These are phyloP conservation scores for Chytriomyces sp. DNA, from an alignment of 192 early-diverging fungal genomes.

Conservation along the genomic window DNA sequence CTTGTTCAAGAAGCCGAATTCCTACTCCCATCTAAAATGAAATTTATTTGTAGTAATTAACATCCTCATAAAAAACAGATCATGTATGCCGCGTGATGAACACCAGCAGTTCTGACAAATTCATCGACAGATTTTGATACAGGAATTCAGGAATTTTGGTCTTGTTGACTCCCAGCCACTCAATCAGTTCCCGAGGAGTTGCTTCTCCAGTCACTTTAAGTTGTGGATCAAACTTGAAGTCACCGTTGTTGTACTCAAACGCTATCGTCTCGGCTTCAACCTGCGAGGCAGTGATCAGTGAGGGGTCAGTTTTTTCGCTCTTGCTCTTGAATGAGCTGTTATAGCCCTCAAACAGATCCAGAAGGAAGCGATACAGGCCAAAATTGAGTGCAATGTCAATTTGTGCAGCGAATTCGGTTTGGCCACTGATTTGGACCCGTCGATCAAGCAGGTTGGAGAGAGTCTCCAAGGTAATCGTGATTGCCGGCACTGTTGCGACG, in stretches of 20 bases:
- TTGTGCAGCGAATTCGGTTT: slow-evolving; percentile 45
- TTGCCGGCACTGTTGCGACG: slow-evolving; percentile 40
- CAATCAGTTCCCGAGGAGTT: slow-evolving; percentile 51
- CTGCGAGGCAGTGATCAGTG: neutral
- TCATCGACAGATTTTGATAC: slow-evolving; percentile 31
- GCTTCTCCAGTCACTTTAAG: slow-evolving; percentile 58
- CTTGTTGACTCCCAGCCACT: slow-evolving; percentile 56
- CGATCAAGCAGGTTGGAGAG: slow-evolving; percentile 7
- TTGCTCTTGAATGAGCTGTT: slow-evolving; percentile 33
- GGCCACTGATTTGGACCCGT: slow-evolving; percentile 43
- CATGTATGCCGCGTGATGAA: slow-evolving; percentile 17
- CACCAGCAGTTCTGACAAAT: slow-evolving; percentile 20
- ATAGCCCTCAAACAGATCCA: slow-evolving; percentile 46
- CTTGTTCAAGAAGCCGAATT: too few species aligned
- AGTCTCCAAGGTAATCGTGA: slow-evolving; percentile 14
- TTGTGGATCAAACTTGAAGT: slow-evolving; percentile 54
- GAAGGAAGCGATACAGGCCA: slow-evolving; percentile 51
- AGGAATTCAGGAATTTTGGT: slow-evolving; percentile 45
- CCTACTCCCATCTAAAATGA: too few species aligned
- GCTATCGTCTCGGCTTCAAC: neutral
- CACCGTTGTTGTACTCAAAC: slow-evolving; percentile 28
- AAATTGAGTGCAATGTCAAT: slow-evolving; percentile 58
- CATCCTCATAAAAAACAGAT: too few species aligned
- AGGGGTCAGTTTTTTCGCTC: neutral
- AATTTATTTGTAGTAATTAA: too few species aligned